Evolutionary conservation across 2,329 filamentous ascomycete species (phyloP), one percentile per base, ranked within the genome.

Genomic region (Colletotrichum ledebouriae): DNA sequence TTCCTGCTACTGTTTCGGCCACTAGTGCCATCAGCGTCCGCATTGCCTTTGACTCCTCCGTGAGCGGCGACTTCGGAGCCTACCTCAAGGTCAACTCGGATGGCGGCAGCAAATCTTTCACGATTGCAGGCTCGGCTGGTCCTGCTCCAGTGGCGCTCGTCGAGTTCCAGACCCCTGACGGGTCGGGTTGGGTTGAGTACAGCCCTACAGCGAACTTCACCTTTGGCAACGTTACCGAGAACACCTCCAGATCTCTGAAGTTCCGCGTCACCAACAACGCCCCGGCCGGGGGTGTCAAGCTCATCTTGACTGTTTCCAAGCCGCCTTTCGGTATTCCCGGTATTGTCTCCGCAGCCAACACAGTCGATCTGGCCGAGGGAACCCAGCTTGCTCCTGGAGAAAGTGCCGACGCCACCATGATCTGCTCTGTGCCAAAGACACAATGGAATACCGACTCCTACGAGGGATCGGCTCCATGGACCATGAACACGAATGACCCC

Each of bases 261-360:
- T 79, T 89, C 75, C 82, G 87, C 1, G 73, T 89, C 25, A 86
- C 83, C 41, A 89, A 89, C 73, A 79, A 75, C 2, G 86, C 84
- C 4, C 75, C 79, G 0, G 57, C 75, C 0, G 83, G 83, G 2
- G 81, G 81, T 6, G 82, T 85, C 12, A 76, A 77, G 1, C 79
- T 89, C 1, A 86, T 83, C 0, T 76, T 89, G 13, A 89, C 87
- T 0, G 86, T 90, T 2, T 89, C 87, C 0, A 90, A 90, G 73
- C 86, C 87, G 4, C 87, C 87, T 0, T 88, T 86, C 60, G 86
- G 86, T 13, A 79, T 86, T 3, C 72, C 77, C n/a, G 84, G 86
- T 3, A 82, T 89, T 22, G 81, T 89, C 44, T 80, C 82, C 20
- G 84, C 86, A 0, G 80, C 79, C 12, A 90, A 89, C 73, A 81